Percentiles rank a stretch among this genome's conserved stretches.
Conservation (phyloP, 768 basidiomycete genomes). For the Boletus tylopilopsis region DNA sequence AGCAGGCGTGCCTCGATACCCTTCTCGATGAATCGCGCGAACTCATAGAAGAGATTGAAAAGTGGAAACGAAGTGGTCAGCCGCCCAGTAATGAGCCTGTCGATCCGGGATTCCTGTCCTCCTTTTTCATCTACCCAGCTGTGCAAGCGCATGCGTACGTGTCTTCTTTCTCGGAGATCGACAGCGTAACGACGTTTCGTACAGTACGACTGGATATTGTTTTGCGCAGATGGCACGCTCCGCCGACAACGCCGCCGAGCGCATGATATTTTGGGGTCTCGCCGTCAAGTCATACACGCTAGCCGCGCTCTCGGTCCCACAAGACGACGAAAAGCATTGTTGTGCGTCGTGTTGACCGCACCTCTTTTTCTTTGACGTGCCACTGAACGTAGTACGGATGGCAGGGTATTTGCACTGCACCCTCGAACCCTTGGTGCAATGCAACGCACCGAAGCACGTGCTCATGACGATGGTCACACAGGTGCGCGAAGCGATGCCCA, state of each 20-base stretch:
- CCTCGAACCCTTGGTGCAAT: background rate
- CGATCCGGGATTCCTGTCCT: background rate
- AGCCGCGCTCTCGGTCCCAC: background rate
- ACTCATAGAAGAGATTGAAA: background rate
- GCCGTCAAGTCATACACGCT: background rate
- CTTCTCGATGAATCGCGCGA: background rate
- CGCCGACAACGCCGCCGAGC: background rate
- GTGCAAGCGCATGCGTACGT: background rate
- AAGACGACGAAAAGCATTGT: slow-evolving; percentile 1
- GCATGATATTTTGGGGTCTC: background rate
- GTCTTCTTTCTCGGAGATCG: background rate
- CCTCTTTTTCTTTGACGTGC: no score
- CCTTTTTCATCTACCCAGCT: slow-evolving; percentile 1
- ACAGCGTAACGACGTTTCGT: background rate
- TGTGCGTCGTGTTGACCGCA: no score
- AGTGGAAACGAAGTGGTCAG: background rate
- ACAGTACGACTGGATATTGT: slow-evolving; percentile 1
- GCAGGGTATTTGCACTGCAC: background rate
- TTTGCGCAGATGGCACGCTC: background rate
- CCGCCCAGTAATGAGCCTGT: background rate
- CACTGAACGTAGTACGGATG: no score
- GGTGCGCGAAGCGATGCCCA: background rate
- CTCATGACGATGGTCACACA: background rate
- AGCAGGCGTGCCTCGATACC: background rate
- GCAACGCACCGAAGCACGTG: background rate